These are phyloP conservation scores for Allium fistulosum DNA, from an alignment of 106 monocot genomes.

Conservation along the genomic window DNA sequence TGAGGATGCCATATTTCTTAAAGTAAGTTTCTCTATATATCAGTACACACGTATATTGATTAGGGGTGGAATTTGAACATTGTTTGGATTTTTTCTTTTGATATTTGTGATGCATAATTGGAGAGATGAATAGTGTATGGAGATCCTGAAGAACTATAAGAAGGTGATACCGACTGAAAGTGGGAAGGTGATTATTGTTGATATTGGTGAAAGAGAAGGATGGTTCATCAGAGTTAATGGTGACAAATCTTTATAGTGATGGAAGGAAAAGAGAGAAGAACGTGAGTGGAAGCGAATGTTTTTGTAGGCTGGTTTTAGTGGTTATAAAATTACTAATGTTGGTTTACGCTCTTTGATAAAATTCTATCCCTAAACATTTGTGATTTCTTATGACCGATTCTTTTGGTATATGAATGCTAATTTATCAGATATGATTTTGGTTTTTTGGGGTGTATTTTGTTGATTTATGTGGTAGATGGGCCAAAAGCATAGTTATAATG, in stretches of 20 bases:
- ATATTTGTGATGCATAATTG: conserved; percentile 9
- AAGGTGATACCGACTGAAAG: not conserved
- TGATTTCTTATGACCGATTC: too few relatives aligned
- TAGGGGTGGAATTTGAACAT: too few relatives aligned
- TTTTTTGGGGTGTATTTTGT: too few relatives aligned
- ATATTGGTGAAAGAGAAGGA: not conserved
- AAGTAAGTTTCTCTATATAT: conserved; percentile 8
- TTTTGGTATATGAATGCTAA: too few relatives aligned
- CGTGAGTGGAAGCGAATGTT: conserved; percentile 3
- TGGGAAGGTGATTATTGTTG: conserved; percentile 15
- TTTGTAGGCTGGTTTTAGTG: not conserved
- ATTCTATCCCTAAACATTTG: not conserved
- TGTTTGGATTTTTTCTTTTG: not conserved
- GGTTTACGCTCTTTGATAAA: not conserved
- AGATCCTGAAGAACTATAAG: conserved; percentile 3
- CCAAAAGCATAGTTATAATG: too few relatives aligned
- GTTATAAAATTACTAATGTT: not conserved
- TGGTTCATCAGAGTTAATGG: not conserved
- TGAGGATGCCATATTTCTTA: conserved; percentile 17
- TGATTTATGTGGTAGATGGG: too few relatives aligned
- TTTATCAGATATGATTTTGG: too few relatives aligned
- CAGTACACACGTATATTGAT: too few relatives aligned
- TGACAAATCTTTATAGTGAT: not conserved
- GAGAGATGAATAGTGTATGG: conserved; percentile 1
- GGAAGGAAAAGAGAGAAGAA: conserved; percentile 4